Evolutionary conservation across 139 green algal species (phyloP).

Genomic region (Mychonastes homosphaera): DNA sequence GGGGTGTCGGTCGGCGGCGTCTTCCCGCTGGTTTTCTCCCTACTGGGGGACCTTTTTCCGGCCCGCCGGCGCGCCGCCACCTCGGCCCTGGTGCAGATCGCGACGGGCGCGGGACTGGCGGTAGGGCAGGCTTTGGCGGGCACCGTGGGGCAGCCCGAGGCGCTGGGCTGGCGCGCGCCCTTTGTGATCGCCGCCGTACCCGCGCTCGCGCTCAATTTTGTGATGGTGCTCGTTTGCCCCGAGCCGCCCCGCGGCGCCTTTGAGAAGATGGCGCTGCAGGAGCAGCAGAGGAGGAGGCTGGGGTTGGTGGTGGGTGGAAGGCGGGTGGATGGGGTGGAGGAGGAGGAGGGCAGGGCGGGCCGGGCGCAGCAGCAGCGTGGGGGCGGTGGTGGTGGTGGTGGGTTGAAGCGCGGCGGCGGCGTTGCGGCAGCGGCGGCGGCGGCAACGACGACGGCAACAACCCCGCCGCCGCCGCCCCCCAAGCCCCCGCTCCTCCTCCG

Average conservation of each 20-base stretch:
- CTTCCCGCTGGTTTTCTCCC: slow-evolving; percentile 68
- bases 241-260: slow-evolving; percentile 61
- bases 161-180: slow-evolving; percentile 70
- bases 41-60: slow-evolving; percentile 66
- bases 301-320: no score
- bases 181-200: slow-evolving; percentile 69
- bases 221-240: slow-evolving; percentile 44
- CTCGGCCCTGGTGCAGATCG: slow-evolving; percentile 48
- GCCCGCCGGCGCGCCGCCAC: slow-evolving; percentile 20
- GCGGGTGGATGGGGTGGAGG: no score
- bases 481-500: no score
- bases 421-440: no score
- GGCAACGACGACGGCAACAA: no score
- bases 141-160: slow-evolving; percentile 43
- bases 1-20: slow-evolving; percentile 68
- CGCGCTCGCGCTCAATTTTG: slow-evolving; percentile 32
- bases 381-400: no score
- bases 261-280: slow-evolving; percentile 33
- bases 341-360: no score
- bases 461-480: no score
- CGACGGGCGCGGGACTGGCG: slow-evolving; percentile 53
- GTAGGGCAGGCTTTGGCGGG: slow-evolving; percentile 43
- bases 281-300: slow-evolving; percentile 32
- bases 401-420: no score
- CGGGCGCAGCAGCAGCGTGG: no score